phyloP scores from a whole-genome alignment of 2,329 filamentous ascomycete species.

The Apiospora malaysiana region DNA sequence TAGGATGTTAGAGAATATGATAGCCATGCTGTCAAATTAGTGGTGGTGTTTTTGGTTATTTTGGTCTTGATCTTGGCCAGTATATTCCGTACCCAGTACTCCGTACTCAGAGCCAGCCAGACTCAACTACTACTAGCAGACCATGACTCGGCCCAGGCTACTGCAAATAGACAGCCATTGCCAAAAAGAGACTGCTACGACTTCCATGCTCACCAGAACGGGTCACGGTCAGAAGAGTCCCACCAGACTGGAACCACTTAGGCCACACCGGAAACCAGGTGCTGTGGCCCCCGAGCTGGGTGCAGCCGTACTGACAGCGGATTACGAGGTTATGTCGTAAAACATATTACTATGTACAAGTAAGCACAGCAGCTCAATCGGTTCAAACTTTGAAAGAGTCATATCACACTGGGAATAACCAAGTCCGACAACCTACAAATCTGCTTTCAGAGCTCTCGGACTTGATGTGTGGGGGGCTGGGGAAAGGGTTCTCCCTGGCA shows the following conservation, averaged over 20 bases:
- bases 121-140: neutral
- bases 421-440: neutral
- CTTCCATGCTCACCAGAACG: constrained; percentile 6
- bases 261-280: neutral
- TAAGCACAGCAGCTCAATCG: constrained; percentile 4
- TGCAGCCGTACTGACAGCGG: constrained; percentile 2
- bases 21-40: neutral
- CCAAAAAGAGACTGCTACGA: constrained; percentile 14
- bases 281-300: constrained; percentile 1
- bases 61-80: neutral
- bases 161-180: constrained; percentile 16
- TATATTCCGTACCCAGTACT: neutral
- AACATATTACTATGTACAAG: no score
- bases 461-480: neutral
- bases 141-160: neutral
- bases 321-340: neutral
- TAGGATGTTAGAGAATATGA: neutral
- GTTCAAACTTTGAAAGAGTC: neutral
- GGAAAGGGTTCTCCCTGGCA: neutral
- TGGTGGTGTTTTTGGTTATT: neutral
- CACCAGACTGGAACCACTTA: constrained; percentile 7
- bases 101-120: neutral
- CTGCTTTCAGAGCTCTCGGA: neutral
- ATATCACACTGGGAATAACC: neutral
- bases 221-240: neutral